Percentiles rank a stretch among this genome's conserved stretches.
These are phyloP conservation scores for Pythium pectinolyticum DNA, from an alignment of 352 stramenopile genomes.

Conservation along the genomic window DNA sequence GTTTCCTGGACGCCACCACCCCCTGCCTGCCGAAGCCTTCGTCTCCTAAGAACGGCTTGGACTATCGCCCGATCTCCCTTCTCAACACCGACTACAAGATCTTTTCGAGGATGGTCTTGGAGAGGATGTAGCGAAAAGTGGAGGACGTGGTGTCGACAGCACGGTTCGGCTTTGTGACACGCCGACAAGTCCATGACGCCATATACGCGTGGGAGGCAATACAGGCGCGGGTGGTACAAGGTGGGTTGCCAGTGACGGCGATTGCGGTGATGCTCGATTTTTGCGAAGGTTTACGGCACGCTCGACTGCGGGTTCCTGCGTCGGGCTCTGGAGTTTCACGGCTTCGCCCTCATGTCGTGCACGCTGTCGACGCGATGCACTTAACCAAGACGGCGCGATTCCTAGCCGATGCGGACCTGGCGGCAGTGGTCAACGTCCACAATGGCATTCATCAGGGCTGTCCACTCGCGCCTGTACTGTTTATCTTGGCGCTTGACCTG, in stretches of 20 bases:
- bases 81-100: slow-evolving; percentile 13
- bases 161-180: slow-evolving; percentile 1
- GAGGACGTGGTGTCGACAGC: neutral
- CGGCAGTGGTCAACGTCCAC: neutral
- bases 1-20: no score
- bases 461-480: slow-evolving; percentile 6
- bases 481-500: neutral
- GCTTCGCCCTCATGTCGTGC: neutral
- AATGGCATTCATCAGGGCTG: slow-evolving; percentile 14
- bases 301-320: neutral
- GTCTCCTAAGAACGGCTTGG: neutral
- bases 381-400: neutral
- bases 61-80: neutral
- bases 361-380: neutral
- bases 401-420: neutral
- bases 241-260: neutral
- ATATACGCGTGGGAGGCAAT: slow-evolving; percentile 1
- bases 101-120: neutral
- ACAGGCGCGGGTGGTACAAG: neutral
- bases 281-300: slow-evolving; percentile 14
- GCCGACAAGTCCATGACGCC: slow-evolving; percentile 3
- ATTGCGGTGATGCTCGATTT: slow-evolving; percentile 8
- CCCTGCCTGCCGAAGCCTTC: neutral
- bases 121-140: neutral
- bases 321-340: neutral